Evolutionary conservation across 495 filamentous ascomycete species (phyloP).

Genomic region (Lasiosphaeria miniovina): DNA sequence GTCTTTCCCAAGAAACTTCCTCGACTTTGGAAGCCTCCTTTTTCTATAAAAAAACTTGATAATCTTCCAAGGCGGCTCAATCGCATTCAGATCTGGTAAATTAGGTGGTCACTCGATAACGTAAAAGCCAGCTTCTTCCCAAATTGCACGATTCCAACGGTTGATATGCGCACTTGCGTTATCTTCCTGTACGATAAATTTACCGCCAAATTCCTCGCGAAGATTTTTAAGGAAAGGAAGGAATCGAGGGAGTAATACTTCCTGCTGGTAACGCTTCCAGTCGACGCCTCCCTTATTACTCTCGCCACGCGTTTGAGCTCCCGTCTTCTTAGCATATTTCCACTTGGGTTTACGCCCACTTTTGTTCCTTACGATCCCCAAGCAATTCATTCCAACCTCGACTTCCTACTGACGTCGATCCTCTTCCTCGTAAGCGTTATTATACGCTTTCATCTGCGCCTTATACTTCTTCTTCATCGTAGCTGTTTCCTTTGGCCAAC

Average conservation of each 20-base stretch:
- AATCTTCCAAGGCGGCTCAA: constrained; percentile 6
- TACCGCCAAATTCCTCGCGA: background rate
- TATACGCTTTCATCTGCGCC: constrained; percentile 4
- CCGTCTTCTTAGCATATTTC: constrained; percentile 10
- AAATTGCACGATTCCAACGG: constrained; percentile 4
- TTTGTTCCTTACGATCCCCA: background rate
- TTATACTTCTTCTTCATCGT: constrained; percentile 4
- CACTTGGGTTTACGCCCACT: background rate
- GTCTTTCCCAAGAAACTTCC: background rate
- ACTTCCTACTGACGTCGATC: constrained; percentile 5
- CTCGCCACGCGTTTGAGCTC: background rate
- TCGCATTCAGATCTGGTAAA: constrained; percentile 10
- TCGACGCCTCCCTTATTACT: constrained; percentile 7
- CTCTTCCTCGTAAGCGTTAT: constrained; percentile 4
- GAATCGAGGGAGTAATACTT: constrained; percentile 5
- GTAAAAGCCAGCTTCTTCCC: constrained; percentile 4
- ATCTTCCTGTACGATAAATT: constrained; percentile 10
- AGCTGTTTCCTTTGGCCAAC: background rate
- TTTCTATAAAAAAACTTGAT: constrained; percentile 5
- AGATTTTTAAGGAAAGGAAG: constrained; percentile 4
- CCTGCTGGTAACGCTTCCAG: constrained; percentile 10
- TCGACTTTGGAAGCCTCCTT: constrained; percentile 2
- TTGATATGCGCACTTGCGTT: constrained; percentile 5
- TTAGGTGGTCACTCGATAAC: constrained; percentile 5
- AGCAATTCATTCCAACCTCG: background rate